A percentile compares a stretch with the other conserved stretches of the same genome.
Conservation (phyloP, 208 protist species). For the Crithidia expoeki region DNA sequence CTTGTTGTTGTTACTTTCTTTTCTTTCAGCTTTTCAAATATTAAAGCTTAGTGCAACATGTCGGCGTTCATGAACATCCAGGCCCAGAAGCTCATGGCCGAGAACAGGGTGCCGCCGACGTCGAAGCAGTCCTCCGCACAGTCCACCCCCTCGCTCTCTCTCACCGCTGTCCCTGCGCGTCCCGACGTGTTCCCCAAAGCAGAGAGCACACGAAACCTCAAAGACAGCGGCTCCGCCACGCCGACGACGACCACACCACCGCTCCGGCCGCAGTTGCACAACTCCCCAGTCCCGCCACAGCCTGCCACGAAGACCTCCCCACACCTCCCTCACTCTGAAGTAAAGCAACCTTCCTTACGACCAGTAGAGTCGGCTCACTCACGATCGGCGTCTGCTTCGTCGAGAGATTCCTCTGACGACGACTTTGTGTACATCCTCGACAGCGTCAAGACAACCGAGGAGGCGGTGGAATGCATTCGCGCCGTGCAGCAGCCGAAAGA, state of each 20-base stretch:
- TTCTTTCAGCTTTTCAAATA: too few species aligned
- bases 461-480: conserved; percentile 47
- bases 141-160: background rate
- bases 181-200: background rate
- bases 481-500: conserved; percentile 30
- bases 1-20: too few species aligned
- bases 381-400: conserved; percentile 11
- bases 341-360: background rate
- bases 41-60: background rate
- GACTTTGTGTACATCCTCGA: conserved; percentile 43
- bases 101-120: background rate
- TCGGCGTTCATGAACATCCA: conserved; percentile 10
- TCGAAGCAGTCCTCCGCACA: conserved; percentile 9
- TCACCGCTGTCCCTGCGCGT: background rate
- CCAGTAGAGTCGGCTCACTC: background rate
- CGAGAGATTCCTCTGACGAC: conserved; percentile 32
- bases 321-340: background rate
- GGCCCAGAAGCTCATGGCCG: background rate
- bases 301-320: conserved; percentile 6
- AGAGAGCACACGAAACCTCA: background rate
- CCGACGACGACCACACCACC: conserved; percentile 9
- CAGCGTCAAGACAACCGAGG: conserved; percentile 38
- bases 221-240: background rate
- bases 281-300: background rate
- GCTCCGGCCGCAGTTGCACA: background rate